phyloP scores from a whole-genome alignment of 768 basidiomycete species.

The Kwoniella shandongensis region DNA sequence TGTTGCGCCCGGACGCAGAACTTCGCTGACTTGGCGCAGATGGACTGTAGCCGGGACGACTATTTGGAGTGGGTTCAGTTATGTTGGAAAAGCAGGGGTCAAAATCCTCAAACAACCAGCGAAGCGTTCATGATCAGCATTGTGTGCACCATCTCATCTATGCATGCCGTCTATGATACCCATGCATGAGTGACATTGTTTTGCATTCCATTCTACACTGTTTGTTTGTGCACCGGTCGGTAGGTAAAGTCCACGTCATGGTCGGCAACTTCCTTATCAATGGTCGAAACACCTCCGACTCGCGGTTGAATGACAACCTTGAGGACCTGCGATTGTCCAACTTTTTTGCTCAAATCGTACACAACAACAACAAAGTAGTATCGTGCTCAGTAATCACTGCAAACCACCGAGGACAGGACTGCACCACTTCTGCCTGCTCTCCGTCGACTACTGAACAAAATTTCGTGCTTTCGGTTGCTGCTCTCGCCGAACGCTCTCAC shows the following conservation, averaged over 20 bases:
- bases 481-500: slow-evolving; percentile 9
- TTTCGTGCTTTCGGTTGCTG: slow-evolving; percentile 18
- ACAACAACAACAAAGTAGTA: background rate
- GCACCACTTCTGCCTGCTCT: background rate
- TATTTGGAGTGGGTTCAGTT: slow-evolving; percentile 75
- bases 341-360: background rate
- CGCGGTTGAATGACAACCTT: too few relatives aligned
- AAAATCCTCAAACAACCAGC: slow-evolving; percentile 41
- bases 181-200: too few relatives aligned
- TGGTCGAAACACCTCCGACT: too few relatives aligned
- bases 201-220: too few relatives aligned
- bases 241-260: background rate
- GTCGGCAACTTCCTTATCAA: too few relatives aligned
- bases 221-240: too few relatives aligned
- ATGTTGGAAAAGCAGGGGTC: slow-evolving; percentile 51
- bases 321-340: too few relatives aligned
- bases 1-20: background rate
- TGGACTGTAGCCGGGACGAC: slow-evolving; percentile 87
- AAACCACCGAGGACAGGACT: background rate
- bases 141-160: background rate
- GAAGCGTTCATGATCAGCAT: slow-evolving; percentile 6
- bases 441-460: slow-evolving; percentile 12
- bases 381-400: background rate
- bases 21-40: slow-evolving; percentile 56
- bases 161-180: too few relatives aligned